These are phyloP conservation scores for Malus sieversii DNA, from an alignment of 306 rosid species.

Conservation along the genomic window DNA sequence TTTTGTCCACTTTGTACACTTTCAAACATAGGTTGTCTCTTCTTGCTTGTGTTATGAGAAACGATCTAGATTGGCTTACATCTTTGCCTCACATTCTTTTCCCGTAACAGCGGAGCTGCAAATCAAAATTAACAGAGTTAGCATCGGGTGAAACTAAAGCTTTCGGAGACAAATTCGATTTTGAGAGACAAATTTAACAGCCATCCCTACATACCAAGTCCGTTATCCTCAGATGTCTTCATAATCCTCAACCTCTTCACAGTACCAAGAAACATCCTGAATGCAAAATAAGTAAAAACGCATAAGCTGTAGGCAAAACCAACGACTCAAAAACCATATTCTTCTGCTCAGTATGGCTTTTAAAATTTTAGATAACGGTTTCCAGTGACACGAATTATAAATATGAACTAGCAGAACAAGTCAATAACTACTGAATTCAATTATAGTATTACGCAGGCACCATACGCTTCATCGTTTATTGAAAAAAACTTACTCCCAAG, in stretches of 20 bases:
- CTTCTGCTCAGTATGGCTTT: neutral
- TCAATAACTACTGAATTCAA: neutral
- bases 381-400: neutral
- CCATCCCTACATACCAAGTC: slow-evolving; percentile 51
- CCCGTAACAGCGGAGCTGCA: slow-evolving; percentile 69
- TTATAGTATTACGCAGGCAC: neutral
- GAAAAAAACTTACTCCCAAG: slow-evolving; percentile 65
- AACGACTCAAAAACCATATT: neutral
- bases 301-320: neutral
- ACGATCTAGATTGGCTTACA: slow-evolving; percentile 38
- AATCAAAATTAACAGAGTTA: slow-evolving; percentile 17
- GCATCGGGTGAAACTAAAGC: neutral
- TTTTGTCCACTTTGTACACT: slow-evolving; percentile 20
- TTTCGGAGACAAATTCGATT: neutral
- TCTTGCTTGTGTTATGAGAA: slow-evolving; percentile 22
- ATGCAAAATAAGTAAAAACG: neutral
- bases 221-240: slow-evolving; percentile 73
- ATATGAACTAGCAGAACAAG: neutral
- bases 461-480: neutral
- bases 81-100: slow-evolving; percentile 50
- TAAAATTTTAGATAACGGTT: neutral
- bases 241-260: slow-evolving; percentile 89
- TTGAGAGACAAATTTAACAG: neutral
- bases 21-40: slow-evolving; percentile 18
- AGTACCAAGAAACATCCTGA: slow-evolving; percentile 74